Percentiles rank a stretch among this genome's conserved stretches.
These are phyloP conservation scores for Geotrichum restrictum DNA, from an alignment of 1,139 yeast species.

Conservation along the genomic window DNA sequence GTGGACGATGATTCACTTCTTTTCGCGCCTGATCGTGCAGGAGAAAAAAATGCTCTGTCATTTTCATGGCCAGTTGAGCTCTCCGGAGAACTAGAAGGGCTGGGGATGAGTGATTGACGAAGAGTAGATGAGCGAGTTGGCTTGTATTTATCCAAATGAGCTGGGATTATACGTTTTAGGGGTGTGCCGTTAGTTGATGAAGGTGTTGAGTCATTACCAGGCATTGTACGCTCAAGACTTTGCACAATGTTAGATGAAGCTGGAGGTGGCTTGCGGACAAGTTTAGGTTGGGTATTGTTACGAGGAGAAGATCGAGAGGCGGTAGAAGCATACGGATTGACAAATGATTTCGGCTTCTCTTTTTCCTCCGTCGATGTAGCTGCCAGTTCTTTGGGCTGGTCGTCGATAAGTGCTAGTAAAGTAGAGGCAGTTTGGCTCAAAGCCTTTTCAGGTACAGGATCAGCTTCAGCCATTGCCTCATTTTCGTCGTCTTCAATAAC, in stretches of 20 bases:
- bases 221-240: constrained; percentile 13
- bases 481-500: neutral
- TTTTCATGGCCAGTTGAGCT: neutral
- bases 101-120: constrained; percentile 28
- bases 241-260: constrained; percentile 5
- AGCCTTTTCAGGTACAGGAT: constrained; percentile 29
- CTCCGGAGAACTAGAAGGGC: constrained; percentile 23
- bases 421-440: constrained; percentile 66
- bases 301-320: constrained; percentile 26
- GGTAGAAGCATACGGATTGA: constrained; percentile 52
- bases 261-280: constrained; percentile 13
- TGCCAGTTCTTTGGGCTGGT: constrained; percentile 33
- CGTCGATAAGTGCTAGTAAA: constrained; percentile 57
- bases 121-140: constrained; percentile 31
- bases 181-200: constrained; percentile 2
- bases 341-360: constrained; percentile 38
- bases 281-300: constrained; percentile 10
- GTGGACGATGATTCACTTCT: constrained; percentile 9
- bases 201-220: constrained; percentile 2
- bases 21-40: neutral
- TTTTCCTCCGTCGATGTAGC: constrained; percentile 21
- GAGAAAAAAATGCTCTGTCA: neutral
- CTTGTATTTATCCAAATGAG: constrained; percentile 27
- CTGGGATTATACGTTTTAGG: constrained; percentile 14
- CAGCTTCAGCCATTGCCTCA: neutral